phyloP scores from a whole-genome alignment of 306 rosid species.

The Sechiopsis laciniata region DNA sequence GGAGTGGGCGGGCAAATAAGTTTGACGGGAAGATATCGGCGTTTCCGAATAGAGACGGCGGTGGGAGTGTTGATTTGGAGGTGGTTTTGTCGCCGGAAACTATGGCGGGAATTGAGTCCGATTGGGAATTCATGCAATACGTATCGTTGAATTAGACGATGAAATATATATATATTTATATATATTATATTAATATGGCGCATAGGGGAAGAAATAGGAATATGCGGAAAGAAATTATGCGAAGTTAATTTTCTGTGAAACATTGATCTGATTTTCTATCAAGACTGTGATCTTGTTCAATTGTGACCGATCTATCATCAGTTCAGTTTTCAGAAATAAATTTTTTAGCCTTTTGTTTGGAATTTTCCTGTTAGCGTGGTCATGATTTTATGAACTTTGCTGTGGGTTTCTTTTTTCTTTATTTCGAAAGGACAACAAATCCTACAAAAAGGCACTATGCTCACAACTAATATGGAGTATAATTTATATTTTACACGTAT shows the following conservation, averaged over 20 bases:
- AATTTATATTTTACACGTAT: too few species aligned
- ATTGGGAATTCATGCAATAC: constrained; percentile 71
- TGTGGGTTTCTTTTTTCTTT: too few species aligned
- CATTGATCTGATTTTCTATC: neutral
- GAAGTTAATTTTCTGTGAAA: neutral
- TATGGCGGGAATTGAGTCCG: constrained; percentile 58
- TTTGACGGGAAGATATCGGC: constrained; percentile 58
- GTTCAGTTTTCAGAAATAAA: neutral
- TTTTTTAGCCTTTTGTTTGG: neutral
- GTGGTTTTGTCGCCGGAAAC: constrained; percentile 70
- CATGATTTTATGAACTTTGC: neutral
- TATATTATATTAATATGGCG: neutral
- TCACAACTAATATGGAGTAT: too few species aligned
- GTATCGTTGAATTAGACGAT: constrained; percentile 28
- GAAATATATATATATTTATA: neutral
- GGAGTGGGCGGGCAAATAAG: constrained; percentile 66
- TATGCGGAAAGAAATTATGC: too few species aligned
- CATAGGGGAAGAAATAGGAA: too few species aligned
- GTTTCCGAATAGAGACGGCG: constrained; percentile 75
- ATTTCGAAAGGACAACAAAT: too few species aligned
- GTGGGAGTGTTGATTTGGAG: constrained; percentile 72
- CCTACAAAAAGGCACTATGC: too few species aligned
- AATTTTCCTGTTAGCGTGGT: too few species aligned
- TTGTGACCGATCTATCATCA: neutral
- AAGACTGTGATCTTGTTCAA: neutral